Percentiles rank a stretch among this genome's conserved stretches.
Evolutionary conservation across 2,329 filamentous ascomycete species (phyloP).

Genomic region (Colletotrichum orchidophilum): DNA sequence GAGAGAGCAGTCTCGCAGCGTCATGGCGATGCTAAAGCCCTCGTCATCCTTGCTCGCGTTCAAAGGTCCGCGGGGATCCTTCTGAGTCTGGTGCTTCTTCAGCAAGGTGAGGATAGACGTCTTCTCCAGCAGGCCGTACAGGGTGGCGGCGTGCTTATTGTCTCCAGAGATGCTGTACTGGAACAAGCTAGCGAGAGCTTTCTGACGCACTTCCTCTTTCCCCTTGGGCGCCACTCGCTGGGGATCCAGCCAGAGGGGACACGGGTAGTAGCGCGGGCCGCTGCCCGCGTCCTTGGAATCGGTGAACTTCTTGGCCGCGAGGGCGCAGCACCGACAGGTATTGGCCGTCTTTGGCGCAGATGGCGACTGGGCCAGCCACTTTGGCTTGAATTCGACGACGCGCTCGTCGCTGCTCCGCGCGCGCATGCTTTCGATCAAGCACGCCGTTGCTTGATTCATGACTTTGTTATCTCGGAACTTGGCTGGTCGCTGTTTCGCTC

Average conservation of each 20-base stretch:
- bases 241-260: constrained; percentile 32
- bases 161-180: background rate
- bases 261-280: constrained; percentile 27
- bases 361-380: constrained; percentile 83
- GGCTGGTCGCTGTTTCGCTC: constrained; percentile 1
- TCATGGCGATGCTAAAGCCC: constrained; percentile 78
- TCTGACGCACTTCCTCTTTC: constrained; percentile 3
- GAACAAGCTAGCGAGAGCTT: constrained; percentile 11
- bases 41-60: constrained; percentile 50
- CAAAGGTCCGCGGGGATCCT: constrained; percentile 56
- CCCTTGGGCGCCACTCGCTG: background rate
- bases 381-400: constrained; percentile 82
- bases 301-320: constrained; percentile 52
- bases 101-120: background rate
- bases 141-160: constrained; percentile 11
- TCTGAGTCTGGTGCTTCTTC: constrained; percentile 45
- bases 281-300: constrained; percentile 6
- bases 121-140: constrained; percentile 16
- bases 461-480: constrained; percentile 51
- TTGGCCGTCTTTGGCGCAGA: constrained; percentile 70
- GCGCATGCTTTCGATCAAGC: constrained; percentile 81
- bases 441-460: constrained; percentile 37
- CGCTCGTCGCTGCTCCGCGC: constrained; percentile 14
- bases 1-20: constrained; percentile 80
- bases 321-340: constrained; percentile 80